Base-by-base conservation (phyloP, 805 yeast genomes). In the Candida insectorum region DNA sequence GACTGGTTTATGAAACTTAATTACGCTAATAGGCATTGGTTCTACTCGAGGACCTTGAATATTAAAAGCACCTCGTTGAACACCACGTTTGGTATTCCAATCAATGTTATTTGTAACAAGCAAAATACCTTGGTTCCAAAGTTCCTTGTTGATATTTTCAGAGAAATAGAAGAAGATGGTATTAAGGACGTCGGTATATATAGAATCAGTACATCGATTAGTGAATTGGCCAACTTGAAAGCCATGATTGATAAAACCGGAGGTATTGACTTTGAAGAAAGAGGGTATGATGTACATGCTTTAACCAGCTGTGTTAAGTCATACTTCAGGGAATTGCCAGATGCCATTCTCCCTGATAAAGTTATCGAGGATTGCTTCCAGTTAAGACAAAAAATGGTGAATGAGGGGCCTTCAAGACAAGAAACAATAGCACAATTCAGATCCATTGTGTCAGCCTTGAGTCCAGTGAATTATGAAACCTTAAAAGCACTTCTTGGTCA, bases 161-260 rank as follows among this genome's bases (percentile, higher is more conserved):
- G 70, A 28, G 93, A 82, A 45, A 84, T 91, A 43, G 97, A 91
- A 56, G 60, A 68, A n/a, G 75, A 89, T 34, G 96, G 97, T 0
- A 55, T 91, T 18, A 88, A 86, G 45, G 97, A 89, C 52, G 85
- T 86, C 34, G 97, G 97, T 12, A 67, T 91, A 10, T 91, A 91
- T 56, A 77, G 97, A 54, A 75, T 74, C 41, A 71, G 78, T 50
- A 71, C 79, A 0, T 72, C 79, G 0, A 43, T 74, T 17, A 61
- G 69, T 38, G 74, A 71, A 23, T 59, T 76, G 41, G 60, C 51
- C 30, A 58, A 60, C 27, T 57, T 73, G 36, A 71, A 64, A 42
- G 50, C 58, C 1, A 61, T 59, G 33, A 71, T 76, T 35, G 77
- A 76, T 45, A 55, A 53, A 34, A 37, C 52, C 5, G 81, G 81